Percentiles rank a stretch among this genome's conserved stretches.
Conservation (phyloP, 352 stramenopile genomes). For the Phytophthora cryptogea region DNA sequence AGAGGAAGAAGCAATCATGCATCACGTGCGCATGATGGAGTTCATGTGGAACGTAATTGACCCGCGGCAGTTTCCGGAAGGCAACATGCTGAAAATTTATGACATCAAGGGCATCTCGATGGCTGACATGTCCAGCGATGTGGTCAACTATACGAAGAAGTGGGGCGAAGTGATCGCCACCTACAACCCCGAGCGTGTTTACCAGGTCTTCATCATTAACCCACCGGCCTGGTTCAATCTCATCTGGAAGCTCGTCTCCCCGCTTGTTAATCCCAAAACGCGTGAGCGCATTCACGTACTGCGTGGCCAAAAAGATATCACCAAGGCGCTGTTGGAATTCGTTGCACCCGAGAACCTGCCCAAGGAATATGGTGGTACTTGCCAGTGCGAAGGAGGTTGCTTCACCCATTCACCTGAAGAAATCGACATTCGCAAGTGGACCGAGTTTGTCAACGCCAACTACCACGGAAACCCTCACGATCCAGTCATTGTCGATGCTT, state of each 20-base stretch:
- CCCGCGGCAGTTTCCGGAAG: slow-evolving; percentile 57
- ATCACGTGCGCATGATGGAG: slow-evolving; percentile 71
- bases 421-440: slow-evolving; percentile 62
- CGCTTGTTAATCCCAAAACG: slow-evolving; percentile 75
- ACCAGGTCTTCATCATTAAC: slow-evolving; percentile 78
- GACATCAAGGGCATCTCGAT: slow-evolving; percentile 82
- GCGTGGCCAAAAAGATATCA: slow-evolving; percentile 71
- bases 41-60: slow-evolving; percentile 76
- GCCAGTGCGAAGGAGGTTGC: slow-evolving; percentile 63
- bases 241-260: slow-evolving; percentile 79
- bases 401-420: slow-evolving; percentile 70
- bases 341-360: slow-evolving; percentile 66
- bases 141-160: slow-evolving; percentile 75
- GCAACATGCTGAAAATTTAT: slow-evolving; percentile 73
- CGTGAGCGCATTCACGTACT: slow-evolving; percentile 73
- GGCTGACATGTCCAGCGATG: slow-evolving; percentile 66
- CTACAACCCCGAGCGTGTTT: slow-evolving; percentile 79
- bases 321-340: slow-evolving; percentile 70
- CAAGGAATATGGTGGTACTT: slow-evolving; percentile 68
- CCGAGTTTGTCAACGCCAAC: slow-evolving; percentile 54
- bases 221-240: slow-evolving; percentile 77
- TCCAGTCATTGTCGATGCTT: slow-evolving; percentile 38
- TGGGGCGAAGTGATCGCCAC: slow-evolving; percentile 59
- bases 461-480: slow-evolving; percentile 38
- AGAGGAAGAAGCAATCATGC: slow-evolving; percentile 64